Evolutionary conservation across 2,329 filamentous ascomycete species (phyloP).

Genomic region (Simplicillium sp.): DNA sequence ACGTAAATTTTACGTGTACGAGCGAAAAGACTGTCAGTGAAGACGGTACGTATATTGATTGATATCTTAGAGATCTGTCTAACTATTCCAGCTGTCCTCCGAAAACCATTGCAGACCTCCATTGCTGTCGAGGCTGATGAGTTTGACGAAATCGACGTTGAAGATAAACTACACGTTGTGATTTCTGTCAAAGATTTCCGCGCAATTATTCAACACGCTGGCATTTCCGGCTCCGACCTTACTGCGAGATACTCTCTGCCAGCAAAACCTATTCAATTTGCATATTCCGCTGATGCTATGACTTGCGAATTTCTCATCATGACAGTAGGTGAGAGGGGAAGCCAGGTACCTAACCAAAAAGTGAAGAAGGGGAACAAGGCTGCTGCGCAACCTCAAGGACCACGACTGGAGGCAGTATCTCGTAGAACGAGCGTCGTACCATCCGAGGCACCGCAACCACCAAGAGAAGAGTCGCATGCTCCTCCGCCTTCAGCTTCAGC

Average conservation of each 20-base stretch:
- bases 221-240: conserved; percentile 56
- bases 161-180: conserved; percentile 68
- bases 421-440: conserved; percentile 32
- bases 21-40: conserved; percentile 69
- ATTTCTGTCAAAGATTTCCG: conserved; percentile 79
- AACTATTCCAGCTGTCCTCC: conserved; percentile 51
- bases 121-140: conserved; percentile 69
- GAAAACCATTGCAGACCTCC: conserved; percentile 72
- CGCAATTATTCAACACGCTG: conserved; percentile 67
- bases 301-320: conserved; percentile 72
- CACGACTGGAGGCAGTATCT: conserved; percentile 37
- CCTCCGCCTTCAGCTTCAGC: conserved; percentile 13
- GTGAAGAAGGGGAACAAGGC: conserved; percentile 36
- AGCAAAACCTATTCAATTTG: conserved; percentile 61
- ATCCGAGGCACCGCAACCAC: conserved; percentile 18
- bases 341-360: conserved; percentile 34
- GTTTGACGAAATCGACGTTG: conserved; percentile 65
- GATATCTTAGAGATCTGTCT: conserved; percentile 6
- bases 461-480: conserved; percentile 2
- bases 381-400: conserved; percentile 19
- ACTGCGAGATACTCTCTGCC: conserved; percentile 63
- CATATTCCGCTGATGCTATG: conserved; percentile 59
- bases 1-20: conserved; percentile 72
- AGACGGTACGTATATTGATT: conserved; percentile 22
- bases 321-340: conserved; percentile 62